Percentiles rank a stretch among this genome's conserved stretches.
These are phyloP conservation scores for Cladosporium sp. DNA, from an alignment of 2,329 filamentous ascomycete genomes.

Conservation along the genomic window DNA sequence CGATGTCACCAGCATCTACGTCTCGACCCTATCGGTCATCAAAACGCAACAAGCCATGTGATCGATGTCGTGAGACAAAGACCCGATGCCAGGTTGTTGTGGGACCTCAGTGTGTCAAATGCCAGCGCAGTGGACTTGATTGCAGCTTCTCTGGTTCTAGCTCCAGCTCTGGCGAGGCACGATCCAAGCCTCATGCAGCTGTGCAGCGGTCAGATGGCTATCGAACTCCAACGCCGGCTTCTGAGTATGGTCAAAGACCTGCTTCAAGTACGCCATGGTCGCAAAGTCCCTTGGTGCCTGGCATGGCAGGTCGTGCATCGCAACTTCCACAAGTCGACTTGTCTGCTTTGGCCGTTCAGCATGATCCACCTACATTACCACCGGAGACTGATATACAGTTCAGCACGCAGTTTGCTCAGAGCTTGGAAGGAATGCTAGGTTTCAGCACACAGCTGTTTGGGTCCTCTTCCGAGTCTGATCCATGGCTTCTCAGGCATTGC, in stretches of 20 bases:
- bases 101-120: neutral
- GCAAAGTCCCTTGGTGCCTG: neutral
- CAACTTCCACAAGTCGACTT: neutral
- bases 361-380: neutral
- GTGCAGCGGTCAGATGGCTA: neutral
- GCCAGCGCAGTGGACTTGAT: neutral
- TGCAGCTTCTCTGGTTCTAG: neutral
- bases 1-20: neutral
- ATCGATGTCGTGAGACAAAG: conserved; percentile 6
- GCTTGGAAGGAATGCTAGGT: conserved; percentile 2
- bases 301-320: neutral
- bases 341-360: neutral
- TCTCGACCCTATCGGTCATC: conserved; percentile 4
- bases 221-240: neutral
- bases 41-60: conserved; percentile 7
- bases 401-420: conserved; percentile 8
- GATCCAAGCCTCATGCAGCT: neutral
- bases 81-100: neutral
- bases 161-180: neutral
- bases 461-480: conserved; percentile 2
- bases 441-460: neutral
- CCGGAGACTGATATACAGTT: neutral
- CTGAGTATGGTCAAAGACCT: neutral
- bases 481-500: conserved; percentile 5
- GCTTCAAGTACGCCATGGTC: neutral